Base-by-base conservation (phyloP, 192 early-diverging fungal genomes). In the Cetraspora pellucida region DNA sequence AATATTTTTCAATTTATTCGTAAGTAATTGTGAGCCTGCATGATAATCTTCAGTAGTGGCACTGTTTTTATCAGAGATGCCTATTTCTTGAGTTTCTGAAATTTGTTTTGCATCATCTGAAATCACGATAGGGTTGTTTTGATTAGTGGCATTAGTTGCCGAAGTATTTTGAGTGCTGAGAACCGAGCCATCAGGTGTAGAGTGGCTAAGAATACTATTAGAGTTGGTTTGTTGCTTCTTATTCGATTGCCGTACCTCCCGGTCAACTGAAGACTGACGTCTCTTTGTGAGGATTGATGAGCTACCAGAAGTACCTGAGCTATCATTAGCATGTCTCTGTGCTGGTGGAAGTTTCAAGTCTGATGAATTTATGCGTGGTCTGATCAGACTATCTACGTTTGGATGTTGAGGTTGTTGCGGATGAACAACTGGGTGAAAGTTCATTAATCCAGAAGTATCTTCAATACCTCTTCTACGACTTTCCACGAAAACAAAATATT, bases 401-500 rank as follows among this genome's bases (percentile, higher is more conserved):
- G 31, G 31, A n/a, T n/a, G n/a, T 16, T 61, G 59, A 3, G 59
- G 27, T 16, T n/a, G 63, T 31, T 44, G 63, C 21, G 16, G 63
- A 4, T 3, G 63, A n/a, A 44, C n/a, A 43, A n/a, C 7, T 19
- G 28, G 19, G n/a, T 37, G 30, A 10, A 44, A 28, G n/a, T 44
- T 65, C 10, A 19, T 44, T n/a, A 44, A 65, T n/a, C 23, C 27
- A 31, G 31, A 10, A n/a, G 63, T n/a, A 44, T 65, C 63, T 31
- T n/a, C 37, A 2, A 65, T 65, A 11, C 66, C 66, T 27, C 25
- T 68, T 46, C 66, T 45, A 10, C 23, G 16, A 21, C 21, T 25
- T 3, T 68, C 66, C 43, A 68, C 66, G 16, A 47, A 68, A 25
- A 23, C 21, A 21, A 68, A 68, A 25, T 68, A 68, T 45, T 68